A percentile compares a stretch with the other conserved stretches of the same genome.
Evolutionary conservation across 495 filamentous ascomycete species (phyloP).

Genomic region (Neurospora terricola): DNA sequence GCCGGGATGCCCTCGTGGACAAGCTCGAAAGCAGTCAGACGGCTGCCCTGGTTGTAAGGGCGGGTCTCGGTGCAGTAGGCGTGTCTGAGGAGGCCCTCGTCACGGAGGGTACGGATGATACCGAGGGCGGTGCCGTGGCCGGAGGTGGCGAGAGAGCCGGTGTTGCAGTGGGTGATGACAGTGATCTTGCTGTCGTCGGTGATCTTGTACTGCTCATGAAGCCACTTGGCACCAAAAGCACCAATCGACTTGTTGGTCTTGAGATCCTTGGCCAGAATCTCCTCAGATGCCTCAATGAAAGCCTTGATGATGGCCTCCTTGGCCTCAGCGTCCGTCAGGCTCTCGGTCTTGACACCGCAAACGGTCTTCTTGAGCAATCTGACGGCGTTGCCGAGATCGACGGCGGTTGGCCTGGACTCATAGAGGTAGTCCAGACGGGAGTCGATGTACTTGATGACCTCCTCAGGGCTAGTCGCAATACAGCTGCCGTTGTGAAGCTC

Average conservation of each 20-base stretch:
- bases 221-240: slow-evolving; percentile 72
- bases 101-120: slow-evolving; percentile 77
- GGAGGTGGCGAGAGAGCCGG: slow-evolving; percentile 91
- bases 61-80: slow-evolving; percentile 95
- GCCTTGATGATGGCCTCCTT: slow-evolving; percentile 43
- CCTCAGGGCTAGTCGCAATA: slow-evolving; percentile 36
- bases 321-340: slow-evolving; percentile 20
- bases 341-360: slow-evolving; percentile 21
- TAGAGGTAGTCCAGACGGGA: slow-evolving; percentile 73
- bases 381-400: slow-evolving; percentile 87
- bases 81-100: slow-evolving; percentile 52
- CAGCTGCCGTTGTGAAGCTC: slow-evolving; percentile 49
- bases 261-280: slow-evolving; percentile 81
- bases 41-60: slow-evolving; percentile 95
- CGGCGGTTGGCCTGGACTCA: slow-evolving; percentile 82
- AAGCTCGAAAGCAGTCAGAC: slow-evolving; percentile 91
- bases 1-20: slow-evolving; percentile 89
- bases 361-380: slow-evolving; percentile 59
- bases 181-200: slow-evolving; percentile 42
- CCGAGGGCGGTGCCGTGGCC: slow-evolving; percentile 94
- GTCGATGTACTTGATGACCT: slow-evolving; percentile 56
- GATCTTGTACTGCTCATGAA: slow-evolving; percentile 39
- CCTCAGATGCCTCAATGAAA: slow-evolving; percentile 71
- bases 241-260: slow-evolving; percentile 81
- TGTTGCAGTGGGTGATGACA: slow-evolving; percentile 94